These are phyloP conservation scores for Plantago lanceolata DNA, from an alignment of 305 asterid species.

Conservation along the genomic window DNA sequence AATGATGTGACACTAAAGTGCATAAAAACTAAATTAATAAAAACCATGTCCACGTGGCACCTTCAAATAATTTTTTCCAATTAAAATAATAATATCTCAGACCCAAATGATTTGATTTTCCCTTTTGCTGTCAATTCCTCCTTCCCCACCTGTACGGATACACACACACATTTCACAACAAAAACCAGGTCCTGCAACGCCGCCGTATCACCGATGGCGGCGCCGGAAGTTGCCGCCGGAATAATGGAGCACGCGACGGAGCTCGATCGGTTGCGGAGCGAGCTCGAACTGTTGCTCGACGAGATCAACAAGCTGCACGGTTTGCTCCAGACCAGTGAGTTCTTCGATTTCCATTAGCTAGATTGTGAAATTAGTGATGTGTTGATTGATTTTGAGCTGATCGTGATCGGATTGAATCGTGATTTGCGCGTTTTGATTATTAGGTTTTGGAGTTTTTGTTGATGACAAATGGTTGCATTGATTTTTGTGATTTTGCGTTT, in stretches of 20 bases:
- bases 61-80: too few species aligned
- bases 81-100: too few species aligned
- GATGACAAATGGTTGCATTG: neutral
- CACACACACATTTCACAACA: too few species aligned
- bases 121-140: too few species aligned
- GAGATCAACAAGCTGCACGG: constrained; percentile 93
- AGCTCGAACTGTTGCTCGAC: constrained; percentile 61
- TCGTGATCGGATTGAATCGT: too few species aligned
- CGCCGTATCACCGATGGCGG: constrained; percentile 42
- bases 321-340: constrained; percentile 75
- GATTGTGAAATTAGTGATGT: too few species aligned
- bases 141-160: too few species aligned
- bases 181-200: too few species aligned
- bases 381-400: constrained; percentile 9
- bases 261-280: constrained; percentile 92
- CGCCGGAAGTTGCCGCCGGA: constrained; percentile 63
- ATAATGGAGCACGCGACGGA: constrained; percentile 70
- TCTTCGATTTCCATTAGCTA: neutral
- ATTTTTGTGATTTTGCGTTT: neutral
- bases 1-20: too few species aligned
- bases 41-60: too few species aligned
- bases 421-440: neutral
- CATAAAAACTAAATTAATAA: too few species aligned
- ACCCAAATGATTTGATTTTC: too few species aligned
- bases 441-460: constrained; percentile 11